A percentile compares a stretch with the other conserved stretches of the same genome.
Evolutionary conservation across 352 stramenopile species (phyloP).

Genomic region (Paralagenidium karlingii): DNA sequence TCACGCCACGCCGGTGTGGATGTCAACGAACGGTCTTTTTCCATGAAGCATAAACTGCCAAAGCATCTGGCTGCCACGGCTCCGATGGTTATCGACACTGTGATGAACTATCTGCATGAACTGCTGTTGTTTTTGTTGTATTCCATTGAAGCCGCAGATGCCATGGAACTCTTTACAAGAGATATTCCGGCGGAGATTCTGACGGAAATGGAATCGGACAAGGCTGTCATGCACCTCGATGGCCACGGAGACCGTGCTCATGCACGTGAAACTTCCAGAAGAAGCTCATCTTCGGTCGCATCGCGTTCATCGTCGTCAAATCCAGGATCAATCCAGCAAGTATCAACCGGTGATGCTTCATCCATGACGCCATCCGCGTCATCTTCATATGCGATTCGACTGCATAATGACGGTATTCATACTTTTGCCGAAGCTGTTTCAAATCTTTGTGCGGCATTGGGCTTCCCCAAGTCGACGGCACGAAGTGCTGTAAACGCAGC

Average conservation of each 20-base stretch:
- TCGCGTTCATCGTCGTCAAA: too few species aligned
- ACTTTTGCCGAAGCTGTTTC: constrained; percentile 64
- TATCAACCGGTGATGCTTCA: too few species aligned
- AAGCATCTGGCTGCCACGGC: constrained; percentile 39
- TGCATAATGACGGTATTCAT: constrained; percentile 81
- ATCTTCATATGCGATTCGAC: too few species aligned
- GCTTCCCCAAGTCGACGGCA: constrained; percentile 34
- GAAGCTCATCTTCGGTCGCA: too few species aligned
- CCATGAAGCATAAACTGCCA: constrained; percentile 46
- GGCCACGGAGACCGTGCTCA: too few species aligned
- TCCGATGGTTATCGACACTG: constrained; percentile 52
- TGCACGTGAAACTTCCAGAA: too few species aligned
- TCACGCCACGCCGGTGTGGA: constrained; percentile 56
- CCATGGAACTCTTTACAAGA: constrained; percentile 52
- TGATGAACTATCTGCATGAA: constrained; percentile 67
- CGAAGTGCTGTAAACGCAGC: constrained; percentile 36
- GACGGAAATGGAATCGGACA: constrained; percentile 17
- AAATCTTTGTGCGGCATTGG: constrained; percentile 34
- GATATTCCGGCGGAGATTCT: constrained; percentile 31
- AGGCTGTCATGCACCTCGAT: too few species aligned
- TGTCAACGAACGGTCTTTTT: constrained; percentile 9
- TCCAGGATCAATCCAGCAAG: too few species aligned
- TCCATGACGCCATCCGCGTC: too few species aligned
- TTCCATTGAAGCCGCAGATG: constrained; percentile 53
- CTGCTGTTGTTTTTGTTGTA: constrained; percentile 50